phyloP scores from a whole-genome alignment of 2,329 filamentous ascomycete species.

The Myriosclerotinia duriaeana region DNA sequence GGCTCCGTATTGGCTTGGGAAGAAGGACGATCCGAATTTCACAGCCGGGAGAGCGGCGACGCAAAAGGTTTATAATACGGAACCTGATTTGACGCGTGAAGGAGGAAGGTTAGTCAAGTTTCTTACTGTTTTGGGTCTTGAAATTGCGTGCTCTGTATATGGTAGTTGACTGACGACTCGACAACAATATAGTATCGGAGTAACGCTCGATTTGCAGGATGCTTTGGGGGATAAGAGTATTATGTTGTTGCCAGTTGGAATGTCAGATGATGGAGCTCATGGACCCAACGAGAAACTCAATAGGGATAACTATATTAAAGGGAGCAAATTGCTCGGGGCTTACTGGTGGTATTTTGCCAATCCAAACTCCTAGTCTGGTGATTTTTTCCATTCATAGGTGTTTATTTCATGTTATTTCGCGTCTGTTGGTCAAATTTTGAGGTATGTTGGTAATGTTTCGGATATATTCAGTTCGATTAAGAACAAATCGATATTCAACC shows the following conservation, averaged over 20 bases:
- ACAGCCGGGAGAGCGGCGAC: slow-evolving; percentile 2
- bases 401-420: not conserved
- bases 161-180: not conserved
- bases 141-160: too few species aligned
- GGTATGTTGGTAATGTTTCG: not conserved
- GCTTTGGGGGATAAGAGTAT: slow-evolving; percentile 18
- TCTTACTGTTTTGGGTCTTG: too few species aligned
- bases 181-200: not conserved
- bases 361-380: not conserved
- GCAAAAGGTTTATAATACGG: slow-evolving; percentile 7
- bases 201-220: slow-evolving; percentile 16
- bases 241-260: slow-evolving; percentile 17
- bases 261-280: slow-evolving; percentile 17
- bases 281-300: slow-evolving; percentile 17
- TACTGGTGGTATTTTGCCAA: slow-evolving; percentile 21
- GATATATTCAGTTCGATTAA: too few species aligned
- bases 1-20: slow-evolving; percentile 2
- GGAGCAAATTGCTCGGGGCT: slow-evolving; percentile 15
- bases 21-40: slow-evolving; percentile 1
- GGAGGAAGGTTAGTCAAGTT: slow-evolving; percentile 16
- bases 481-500: too few species aligned
- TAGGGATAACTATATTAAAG: slow-evolving; percentile 12
- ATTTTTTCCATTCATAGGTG: not conserved
- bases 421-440: not conserved
- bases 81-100: slow-evolving; percentile 20